phyloP scores from a whole-genome alignment of 2,329 filamentous ascomycete genomes.

The Cephalotrichum gorgonifer region DNA sequence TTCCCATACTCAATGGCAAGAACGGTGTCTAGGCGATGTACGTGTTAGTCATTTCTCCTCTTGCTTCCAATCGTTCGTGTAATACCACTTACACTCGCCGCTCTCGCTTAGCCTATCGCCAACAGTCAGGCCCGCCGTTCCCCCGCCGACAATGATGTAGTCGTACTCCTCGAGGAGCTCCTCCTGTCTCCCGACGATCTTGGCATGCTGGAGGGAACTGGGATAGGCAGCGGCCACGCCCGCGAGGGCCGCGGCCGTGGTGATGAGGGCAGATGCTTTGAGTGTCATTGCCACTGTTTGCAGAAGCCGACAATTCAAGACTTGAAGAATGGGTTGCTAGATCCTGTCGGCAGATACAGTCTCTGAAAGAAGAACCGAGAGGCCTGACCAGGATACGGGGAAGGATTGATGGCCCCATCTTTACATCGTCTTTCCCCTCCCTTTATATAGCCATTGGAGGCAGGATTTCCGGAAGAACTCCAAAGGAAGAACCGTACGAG shows the following conservation, averaged over 20 bases:
- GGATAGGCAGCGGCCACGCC: not conserved
- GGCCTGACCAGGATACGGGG: too few relatives aligned
- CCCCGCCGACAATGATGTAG: conserved; percentile 29
- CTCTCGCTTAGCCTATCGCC: conserved; percentile 26
- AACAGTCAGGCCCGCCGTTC: conserved; percentile 30
- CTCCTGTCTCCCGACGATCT: not conserved
- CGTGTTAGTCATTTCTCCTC: not conserved
- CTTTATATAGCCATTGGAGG: too few relatives aligned
- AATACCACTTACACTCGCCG: conserved; percentile 15
- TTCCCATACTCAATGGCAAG: conserved; percentile 12
- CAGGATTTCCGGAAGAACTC: too few relatives aligned
- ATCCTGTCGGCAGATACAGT: too few relatives aligned
- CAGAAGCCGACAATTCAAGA: too few relatives aligned
- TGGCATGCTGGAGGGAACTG: not conserved
- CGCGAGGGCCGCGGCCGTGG: not conserved
- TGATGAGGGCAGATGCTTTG: not conserved
- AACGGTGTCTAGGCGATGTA: conserved; percentile 7
- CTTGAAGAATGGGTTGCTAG: too few relatives aligned
- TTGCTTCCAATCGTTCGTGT: not conserved
- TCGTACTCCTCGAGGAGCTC: conserved; percentile 10
- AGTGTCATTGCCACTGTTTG: too few relatives aligned
- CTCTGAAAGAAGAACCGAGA: too few relatives aligned
- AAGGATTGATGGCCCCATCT: too few relatives aligned
- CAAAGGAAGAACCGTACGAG: too few relatives aligned
- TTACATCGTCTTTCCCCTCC: too few relatives aligned